Percentiles rank a stretch among this genome's conserved stretches.
Evolutionary conservation across 225 moss, liverwort and hornwort genomes (phyloP).

Genomic region (Marchantia paleacea): DNA sequence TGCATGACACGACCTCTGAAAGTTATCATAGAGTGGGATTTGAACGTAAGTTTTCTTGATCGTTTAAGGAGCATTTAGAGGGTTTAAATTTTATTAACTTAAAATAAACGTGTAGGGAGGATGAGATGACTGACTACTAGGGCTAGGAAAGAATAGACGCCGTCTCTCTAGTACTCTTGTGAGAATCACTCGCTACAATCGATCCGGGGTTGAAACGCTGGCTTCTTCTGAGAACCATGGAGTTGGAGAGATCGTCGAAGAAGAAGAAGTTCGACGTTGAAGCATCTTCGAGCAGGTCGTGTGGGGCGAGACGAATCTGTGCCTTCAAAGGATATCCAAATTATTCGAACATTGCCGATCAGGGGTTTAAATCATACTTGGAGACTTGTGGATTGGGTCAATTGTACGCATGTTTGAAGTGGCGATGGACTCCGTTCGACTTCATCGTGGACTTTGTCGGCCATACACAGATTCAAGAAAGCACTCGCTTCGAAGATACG

Average conservation of each 20-base stretch:
- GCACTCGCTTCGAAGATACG: not conserved
- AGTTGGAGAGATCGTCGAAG: not conserved
- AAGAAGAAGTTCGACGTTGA: not conserved
- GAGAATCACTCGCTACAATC: too few relatives aligned
- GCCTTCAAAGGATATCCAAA: not conserved
- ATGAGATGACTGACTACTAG: too few relatives aligned
- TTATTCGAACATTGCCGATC: not conserved
- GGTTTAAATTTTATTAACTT: too few relatives aligned
- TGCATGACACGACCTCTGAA: too few relatives aligned
- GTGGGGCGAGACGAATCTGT: not conserved
- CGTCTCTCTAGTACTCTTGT: too few relatives aligned
- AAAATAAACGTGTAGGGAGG: too few relatives aligned
- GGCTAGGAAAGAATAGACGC: too few relatives aligned
- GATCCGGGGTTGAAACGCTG: too few relatives aligned
- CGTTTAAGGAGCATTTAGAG: too few relatives aligned
- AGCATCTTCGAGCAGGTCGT: not conserved
- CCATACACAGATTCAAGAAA: not conserved
- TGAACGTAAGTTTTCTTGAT: too few relatives aligned
- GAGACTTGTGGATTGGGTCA: not conserved
- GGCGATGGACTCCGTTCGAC: constrained; percentile 13
- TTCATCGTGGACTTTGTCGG: constrained; percentile 12
- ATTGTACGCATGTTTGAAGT: not conserved
- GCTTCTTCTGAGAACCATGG: not conserved
- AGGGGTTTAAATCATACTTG: not conserved
- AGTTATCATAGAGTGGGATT: too few relatives aligned